Evolutionary conservation across 2,329 filamentous ascomycete species (phyloP), one percentile per base, ranked within the genome.

Genomic region (Botrytis medusae): DNA sequence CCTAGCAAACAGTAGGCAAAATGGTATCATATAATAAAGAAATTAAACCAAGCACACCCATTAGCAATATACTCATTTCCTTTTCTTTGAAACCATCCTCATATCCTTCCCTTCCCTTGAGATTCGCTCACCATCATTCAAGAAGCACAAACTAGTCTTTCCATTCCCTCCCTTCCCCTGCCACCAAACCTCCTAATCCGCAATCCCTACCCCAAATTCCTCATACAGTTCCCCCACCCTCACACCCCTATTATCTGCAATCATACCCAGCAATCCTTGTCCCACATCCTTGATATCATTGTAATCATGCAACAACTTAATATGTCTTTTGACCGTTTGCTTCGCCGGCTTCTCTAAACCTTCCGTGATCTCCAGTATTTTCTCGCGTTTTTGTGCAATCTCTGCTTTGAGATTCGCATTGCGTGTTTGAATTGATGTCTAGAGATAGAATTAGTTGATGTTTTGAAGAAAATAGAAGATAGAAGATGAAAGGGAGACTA

Each of bases 211-310:
- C 3, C 80, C 80, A 76, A 81, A 81, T 72, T 81, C 80, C 57
- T 77, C 79, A 77, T 81, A 81, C 34, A 81, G 71, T n/a, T 80
- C 79, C 12, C 79, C 76, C 63, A 81, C 77, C 68, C 80, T 75
- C 62, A 88, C 84, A 14, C 89, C 89, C 60, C 89, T 83, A 74
- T 86, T 85, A 74, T 93, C 91, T 6, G 91, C 91, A 79, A 93
- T 88, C 77, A 93, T 81, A 0, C 89, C 90, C 82, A 92, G 86
- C 44, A 93, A 79, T 0, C 90, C 90, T 78, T 90, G 87, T 0
- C 88, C 91, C 12, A 91, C 84, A 80, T 93, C 91, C 75, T 90
- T 89, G 77, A 92, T 88, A 80, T 92, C 90, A 77, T 93, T 93
- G 82, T 93, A 93, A 73, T 88, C 84, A 76, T 92, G 90, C 46